Base-by-base conservation (phyloP, 2,329 filamentous ascomycete species). In the Cercospora canescens region DNA sequence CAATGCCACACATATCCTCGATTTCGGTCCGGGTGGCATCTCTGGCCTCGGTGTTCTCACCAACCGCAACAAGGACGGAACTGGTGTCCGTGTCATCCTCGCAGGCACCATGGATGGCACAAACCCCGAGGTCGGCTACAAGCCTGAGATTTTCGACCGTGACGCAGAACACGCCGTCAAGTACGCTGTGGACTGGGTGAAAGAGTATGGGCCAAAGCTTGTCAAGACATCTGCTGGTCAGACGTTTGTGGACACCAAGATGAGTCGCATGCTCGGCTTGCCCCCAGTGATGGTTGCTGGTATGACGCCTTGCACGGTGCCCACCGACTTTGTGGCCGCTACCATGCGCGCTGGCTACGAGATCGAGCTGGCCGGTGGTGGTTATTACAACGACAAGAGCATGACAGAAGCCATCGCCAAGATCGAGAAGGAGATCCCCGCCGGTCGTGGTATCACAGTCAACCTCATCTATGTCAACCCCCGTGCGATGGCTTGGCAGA, bases 21-120 rank as follows among this genome's bases (percentile, higher is more conserved):
- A 99, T 81, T 98, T 99, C 74, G 95, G 96, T 55, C 95, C 95
- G 24, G 95, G 95, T 75, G 96, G 95, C 69, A 95, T 98, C 70
- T 99, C 95, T 26, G 96, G 96, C 70, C 89, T 99, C 24, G 96
- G 95, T 76, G 92, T 96, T 54, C 84, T 99, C 70, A 99, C 95
- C 65, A 98, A 96, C 85, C 92, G 95, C 74, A 99, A 98, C 86
- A 99, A 99, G 84, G 96, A 99, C 79, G 95, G 95, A 69, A 98
- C 93, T 65, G 95, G 95, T 75, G 95, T 99, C 37, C 93, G 94
- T 67, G 94, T 99, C 71, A 97, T 99, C 71, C 86, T 99, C 65
- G 95, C 93, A 50, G 95, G 96, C 69, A 87, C 93, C n/a, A 91
- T 99, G 74, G 92, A 94, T 74, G 94, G 94, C 60, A 93, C 93